Base-by-base conservation (phyloP, 352 stramenopile species). In the Phytopythium cucurbitacearum region DNA sequence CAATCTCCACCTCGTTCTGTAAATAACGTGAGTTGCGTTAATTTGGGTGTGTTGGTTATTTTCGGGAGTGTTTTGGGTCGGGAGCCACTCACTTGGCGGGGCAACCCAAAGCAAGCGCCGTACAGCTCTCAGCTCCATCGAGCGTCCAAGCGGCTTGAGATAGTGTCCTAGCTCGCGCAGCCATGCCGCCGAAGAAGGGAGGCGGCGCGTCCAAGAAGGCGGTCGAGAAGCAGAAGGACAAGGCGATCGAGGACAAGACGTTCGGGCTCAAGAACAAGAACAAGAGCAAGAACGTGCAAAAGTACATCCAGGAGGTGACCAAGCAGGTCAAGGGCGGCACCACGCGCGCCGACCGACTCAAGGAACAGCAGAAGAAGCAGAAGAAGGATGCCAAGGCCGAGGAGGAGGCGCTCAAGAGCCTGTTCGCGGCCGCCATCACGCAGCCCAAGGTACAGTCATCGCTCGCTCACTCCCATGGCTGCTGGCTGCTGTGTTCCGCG, bases 221-320 rank as follows among this genome's bases (percentile, higher is more conserved):
- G 15, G 71, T 87, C 34, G 75, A 96, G 73, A 96, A 97, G 73
- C 86, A 94, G 66, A 91, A 95, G 61, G 87, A 96, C 13, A 97
- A 98, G 76, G 60, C 80, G 15, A 65, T 99, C 39, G 97, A 99
- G 62, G 97, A 99, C 77, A 98, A 98, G 76, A 99, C 97, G 12
- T 99, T 99, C 62, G 97, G 97, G 32, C 78, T 99, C 28, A 99
- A 99, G 77, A 99, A 99, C 82, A 99, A 99, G 71, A 99, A 99
- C 72, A 99, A 99, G 78, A 95, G 75, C 65, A 97, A 97, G 59
- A 97, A 97, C 61, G 94, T 98, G 48, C 92, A 98, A 65, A 86
- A 95, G 65, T 96, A 93, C 70, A 90, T 97, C 48, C 73, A 93
- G 68, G 76, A 93, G 51, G 86, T 96, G 43, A 88, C 85, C 40